Conservation (phyloP, 2,329 filamentous ascomycete genomes). For the Hirsutella thompsonii region DNA sequence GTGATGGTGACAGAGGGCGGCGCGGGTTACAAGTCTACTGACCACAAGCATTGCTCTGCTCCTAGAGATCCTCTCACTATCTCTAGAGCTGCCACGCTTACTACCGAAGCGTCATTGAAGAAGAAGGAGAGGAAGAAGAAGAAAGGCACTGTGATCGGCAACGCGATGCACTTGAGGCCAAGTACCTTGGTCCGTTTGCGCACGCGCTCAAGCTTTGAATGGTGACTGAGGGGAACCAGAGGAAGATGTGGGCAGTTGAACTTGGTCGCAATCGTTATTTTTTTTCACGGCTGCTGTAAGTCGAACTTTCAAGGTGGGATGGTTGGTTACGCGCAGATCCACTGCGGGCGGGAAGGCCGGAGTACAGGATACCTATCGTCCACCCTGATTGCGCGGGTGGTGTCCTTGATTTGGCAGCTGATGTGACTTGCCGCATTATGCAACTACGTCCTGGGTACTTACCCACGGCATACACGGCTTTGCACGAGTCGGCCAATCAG, state of each 20-base stretch:
- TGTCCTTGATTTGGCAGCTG: too few relatives aligned
- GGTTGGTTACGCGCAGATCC: neutral
- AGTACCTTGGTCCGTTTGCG: neutral
- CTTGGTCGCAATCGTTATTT: constrained; percentile 1
- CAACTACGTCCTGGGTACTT: neutral
- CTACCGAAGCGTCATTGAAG: constrained; percentile 56
- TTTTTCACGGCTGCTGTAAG: constrained; percentile 7
- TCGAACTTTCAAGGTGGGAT: constrained; percentile 8
- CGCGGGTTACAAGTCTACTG: constrained; percentile 17
- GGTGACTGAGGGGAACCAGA: constrained; percentile 1
- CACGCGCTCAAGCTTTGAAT: too few relatives aligned
- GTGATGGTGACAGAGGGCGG: constrained; percentile 8
- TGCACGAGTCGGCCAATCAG: constrained; percentile 1
- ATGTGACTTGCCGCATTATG: too few relatives aligned
- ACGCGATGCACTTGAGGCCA: neutral
- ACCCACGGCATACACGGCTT: too few relatives aligned
- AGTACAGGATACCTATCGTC: neutral
- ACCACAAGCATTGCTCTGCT: constrained; percentile 47
- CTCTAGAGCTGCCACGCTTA: constrained; percentile 60
- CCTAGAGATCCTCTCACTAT: constrained; percentile 68
- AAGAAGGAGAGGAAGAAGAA: too few relatives aligned
- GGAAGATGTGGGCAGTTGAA: neutral
- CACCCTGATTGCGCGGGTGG: too few relatives aligned
- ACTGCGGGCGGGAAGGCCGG: neutral
- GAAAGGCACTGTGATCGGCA: too few relatives aligned